A percentile compares a stretch with the other conserved stretches of the same genome.
phyloP scores from a whole-genome alignment of 495 filamentous ascomycete genomes.

The Xylaria sp. region DNA sequence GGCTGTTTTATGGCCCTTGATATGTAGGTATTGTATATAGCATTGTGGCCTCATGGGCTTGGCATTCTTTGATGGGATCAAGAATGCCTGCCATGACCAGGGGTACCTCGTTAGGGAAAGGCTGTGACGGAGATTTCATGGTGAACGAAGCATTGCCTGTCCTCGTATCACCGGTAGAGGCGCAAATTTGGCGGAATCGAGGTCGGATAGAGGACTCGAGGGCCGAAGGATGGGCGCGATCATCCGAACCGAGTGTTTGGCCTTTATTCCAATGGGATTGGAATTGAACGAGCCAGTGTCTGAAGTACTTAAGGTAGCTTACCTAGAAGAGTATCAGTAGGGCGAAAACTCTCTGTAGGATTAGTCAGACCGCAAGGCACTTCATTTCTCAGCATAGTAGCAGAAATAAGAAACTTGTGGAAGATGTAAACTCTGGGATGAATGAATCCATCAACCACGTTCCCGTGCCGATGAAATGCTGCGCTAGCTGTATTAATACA shows the following conservation, averaged over 20 bases:
- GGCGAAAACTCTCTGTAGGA: conserved; percentile 7
- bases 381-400: conserved; percentile 9
- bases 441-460: conserved; percentile 14
- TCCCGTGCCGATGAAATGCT: conserved; percentile 18
- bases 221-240: conserved; percentile 4
- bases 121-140: neutral
- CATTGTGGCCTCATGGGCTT: conserved; percentile 9
- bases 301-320: conserved; percentile 20
- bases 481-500: conserved; percentile 27
- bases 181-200: neutral
- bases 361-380: conserved; percentile 13
- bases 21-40: conserved; percentile 25
- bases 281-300: neutral
- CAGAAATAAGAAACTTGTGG: neutral
- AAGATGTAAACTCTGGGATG: conserved; percentile 22
- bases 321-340: conserved; percentile 22
- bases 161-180: neutral
- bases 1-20: neutral
- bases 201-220: neutral
- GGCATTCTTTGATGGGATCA: neutral
- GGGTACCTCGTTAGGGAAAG: neutral
- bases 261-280: conserved; percentile 2
- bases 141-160: neutral
- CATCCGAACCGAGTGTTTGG: neutral
- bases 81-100: neutral